Evolutionary conservation across 73 alveolate species (phyloP).

Genomic region (Blepharisma stoltei): DNA sequence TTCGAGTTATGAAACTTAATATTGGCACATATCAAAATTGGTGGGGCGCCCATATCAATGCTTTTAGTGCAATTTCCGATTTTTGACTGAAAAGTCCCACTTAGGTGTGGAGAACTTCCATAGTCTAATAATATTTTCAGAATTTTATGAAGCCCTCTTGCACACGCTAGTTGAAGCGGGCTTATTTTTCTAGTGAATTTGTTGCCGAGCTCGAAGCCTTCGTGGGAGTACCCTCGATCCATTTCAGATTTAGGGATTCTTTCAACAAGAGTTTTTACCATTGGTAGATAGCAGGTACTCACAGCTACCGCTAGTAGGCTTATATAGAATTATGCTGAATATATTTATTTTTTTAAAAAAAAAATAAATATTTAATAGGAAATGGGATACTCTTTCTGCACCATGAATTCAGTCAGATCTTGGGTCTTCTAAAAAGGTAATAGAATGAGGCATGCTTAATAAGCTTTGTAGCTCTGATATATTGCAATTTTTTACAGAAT

Average conservation of each 20-base stretch:
- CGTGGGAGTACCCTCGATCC: constrained; percentile 2
- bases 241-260: neutral
- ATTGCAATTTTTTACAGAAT: neutral
- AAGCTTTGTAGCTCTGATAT: neutral
- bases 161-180: constrained; percentile 24
- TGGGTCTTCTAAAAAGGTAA: neutral
- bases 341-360: too few species aligned
- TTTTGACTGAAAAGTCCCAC: neutral
- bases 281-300: neutral
- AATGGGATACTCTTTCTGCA: neutral
- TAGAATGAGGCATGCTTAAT: neutral
- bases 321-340: too few species aligned
- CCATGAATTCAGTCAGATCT: neutral
- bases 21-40: neutral
- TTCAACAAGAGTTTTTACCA: neutral
- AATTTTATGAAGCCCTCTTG: neutral
- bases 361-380: too few species aligned
- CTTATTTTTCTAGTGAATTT: neutral
- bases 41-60: constrained; percentile 20
- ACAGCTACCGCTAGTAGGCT: neutral
- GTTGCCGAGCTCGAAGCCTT: neutral
- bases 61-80: neutral
- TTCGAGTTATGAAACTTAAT: neutral
- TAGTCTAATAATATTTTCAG: constrained; percentile 2
- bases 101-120: neutral